These are phyloP conservation scores for Didymellaceae sp. DNA, from an alignment of 2,329 filamentous ascomycete genomes.

Conservation along the genomic window DNA sequence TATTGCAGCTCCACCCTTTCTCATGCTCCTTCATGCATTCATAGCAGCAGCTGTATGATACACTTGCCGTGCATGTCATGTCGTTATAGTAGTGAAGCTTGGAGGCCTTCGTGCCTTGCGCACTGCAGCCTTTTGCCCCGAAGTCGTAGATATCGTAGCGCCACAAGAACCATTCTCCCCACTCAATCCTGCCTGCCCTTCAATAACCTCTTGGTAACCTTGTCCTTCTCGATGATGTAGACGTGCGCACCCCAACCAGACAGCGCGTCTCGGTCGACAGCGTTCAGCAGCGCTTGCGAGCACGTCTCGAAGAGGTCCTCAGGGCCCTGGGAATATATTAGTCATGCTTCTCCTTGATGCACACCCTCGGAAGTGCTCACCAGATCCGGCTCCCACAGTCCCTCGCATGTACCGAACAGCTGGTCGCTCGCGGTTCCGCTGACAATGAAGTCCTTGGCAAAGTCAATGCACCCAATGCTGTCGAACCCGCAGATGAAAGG, in stretches of 20 bases:
- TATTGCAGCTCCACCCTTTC: constrained; percentile 8
- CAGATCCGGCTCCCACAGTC: constrained; percentile 96
- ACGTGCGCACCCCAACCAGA: constrained; percentile 99
- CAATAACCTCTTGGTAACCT: constrained; percentile 97
- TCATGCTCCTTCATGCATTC: constrained; percentile 2
- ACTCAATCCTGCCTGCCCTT: constrained; percentile 88
- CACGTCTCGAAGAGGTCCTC: constrained; percentile 98
- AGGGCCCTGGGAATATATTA: constrained; percentile 65
- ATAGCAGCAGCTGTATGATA: constrained; percentile 13
- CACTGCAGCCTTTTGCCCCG: constrained; percentile 1
- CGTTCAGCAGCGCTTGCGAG: constrained; percentile 93
- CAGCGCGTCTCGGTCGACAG: constrained; percentile 93
- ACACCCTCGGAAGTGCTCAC: constrained; percentile 56
- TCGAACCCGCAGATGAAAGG: constrained; percentile 99
- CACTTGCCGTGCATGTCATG: constrained; percentile 23
- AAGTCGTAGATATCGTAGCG: constrained; percentile 23
- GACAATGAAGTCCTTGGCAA: constrained; percentile 99
- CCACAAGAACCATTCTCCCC: constrained; percentile 18
- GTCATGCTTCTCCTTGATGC: not conserved
- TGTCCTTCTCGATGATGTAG: constrained; percentile 99
- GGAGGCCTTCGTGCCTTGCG: not conserved
- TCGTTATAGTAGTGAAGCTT: constrained; percentile 21
- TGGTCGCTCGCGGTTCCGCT: constrained; percentile 95
- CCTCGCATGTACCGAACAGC: constrained; percentile 98
- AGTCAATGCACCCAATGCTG: constrained; percentile 98